These are phyloP conservation scores for Suillus ampliporus DNA, from an alignment of 768 basidiomycete species.

Conservation along the genomic window DNA sequence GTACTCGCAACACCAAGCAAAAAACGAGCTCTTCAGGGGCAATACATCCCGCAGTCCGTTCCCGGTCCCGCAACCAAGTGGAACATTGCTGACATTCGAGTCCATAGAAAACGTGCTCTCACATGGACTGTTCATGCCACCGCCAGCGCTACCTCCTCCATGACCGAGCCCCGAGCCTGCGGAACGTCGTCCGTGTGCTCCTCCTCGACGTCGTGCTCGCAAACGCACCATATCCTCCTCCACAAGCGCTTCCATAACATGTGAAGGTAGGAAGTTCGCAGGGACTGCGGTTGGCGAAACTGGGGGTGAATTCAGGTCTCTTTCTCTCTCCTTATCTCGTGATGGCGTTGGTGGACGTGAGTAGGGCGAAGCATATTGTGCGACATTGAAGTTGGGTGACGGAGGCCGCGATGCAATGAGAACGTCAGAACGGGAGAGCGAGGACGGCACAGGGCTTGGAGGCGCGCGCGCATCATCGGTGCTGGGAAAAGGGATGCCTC, in stretches of 20 bases:
- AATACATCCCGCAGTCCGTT: slow-evolving; percentile 82
- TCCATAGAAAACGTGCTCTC: slow-evolving; percentile 82
- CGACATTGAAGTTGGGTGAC: slow-evolving; percentile 78
- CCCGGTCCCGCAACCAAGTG: slow-evolving; percentile 80
- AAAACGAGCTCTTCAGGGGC: slow-evolving; percentile 91
- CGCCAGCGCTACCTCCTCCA: slow-evolving; percentile 41
- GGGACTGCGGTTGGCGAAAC: slow-evolving; percentile 41
- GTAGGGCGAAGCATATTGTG: slow-evolving; percentile 80
- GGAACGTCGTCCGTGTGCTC: slow-evolving; percentile 47
- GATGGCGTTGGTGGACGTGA: slow-evolving; percentile 56
- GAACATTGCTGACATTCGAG: slow-evolving; percentile 68
- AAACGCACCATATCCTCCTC: slow-evolving; percentile 96
- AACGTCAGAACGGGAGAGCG: slow-evolving; percentile 28
- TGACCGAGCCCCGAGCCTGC: slow-evolving; percentile 29
- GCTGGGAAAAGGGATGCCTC: slow-evolving; percentile 73
- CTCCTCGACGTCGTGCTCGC: slow-evolving; percentile 62
- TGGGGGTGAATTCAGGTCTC: slow-evolving; percentile 36
- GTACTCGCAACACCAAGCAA: slow-evolving; percentile 96
- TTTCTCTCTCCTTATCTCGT: slow-evolving; percentile 20
- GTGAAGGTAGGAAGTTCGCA: slow-evolving; percentile 68
- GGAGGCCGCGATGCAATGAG: slow-evolving; percentile 68
- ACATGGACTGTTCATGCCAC: slow-evolving; percentile 66
- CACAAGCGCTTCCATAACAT: slow-evolving; percentile 88
- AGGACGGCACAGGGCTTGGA: slow-evolving; percentile 35
- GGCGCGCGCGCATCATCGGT: slow-evolving; percentile 57